Evolutionary conservation across 495 filamentous ascomycete species (phyloP).

Genomic region (Pseudevernia furfuracea): DNA sequence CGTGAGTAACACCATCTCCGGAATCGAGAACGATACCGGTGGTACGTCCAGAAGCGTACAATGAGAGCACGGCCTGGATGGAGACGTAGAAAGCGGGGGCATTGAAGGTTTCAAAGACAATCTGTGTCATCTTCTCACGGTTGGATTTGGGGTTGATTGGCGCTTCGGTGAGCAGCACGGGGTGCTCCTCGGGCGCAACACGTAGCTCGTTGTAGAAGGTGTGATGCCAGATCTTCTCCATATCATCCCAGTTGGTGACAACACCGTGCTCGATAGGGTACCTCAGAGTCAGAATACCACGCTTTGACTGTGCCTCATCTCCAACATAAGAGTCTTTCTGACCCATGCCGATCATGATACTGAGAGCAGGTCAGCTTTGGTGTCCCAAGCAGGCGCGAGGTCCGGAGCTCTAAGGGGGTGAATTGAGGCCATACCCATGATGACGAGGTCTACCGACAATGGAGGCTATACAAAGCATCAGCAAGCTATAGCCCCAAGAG

Average conservation of each 20-base stretch:
- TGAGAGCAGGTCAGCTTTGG: conserved; percentile 39
- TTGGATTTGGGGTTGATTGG: conserved; percentile 99
- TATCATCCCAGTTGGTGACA: conserved; percentile 99
- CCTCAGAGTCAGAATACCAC: conserved; percentile 98
- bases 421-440: conserved; percentile 75
- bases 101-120: conserved; percentile 99
- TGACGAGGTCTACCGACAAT: conserved; percentile 99
- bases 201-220: conserved; percentile 99
- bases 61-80: conserved; percentile 97
- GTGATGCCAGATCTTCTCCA: conserved; percentile 99
- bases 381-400: conserved; percentile 10
- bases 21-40: conserved; percentile 99
- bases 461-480: conserved; percentile 57
- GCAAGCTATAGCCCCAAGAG: conserved; percentile 9
- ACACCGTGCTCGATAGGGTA: conserved; percentile 99
- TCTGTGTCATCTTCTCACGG: conserved; percentile 99
- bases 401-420: conserved; percentile 8
- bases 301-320: conserved; percentile 99
- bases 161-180: conserved; percentile 96
- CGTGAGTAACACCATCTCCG: conserved; percentile 99
- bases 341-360: conserved; percentile 99
- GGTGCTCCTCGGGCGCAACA: conserved; percentile 99
- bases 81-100: conserved; percentile 99
- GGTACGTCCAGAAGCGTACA: conserved; percentile 99
- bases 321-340: conserved; percentile 99